Evolutionary conservation across 495 filamentous ascomycete species (phyloP), one percentile per base, ranked within the genome.

Genomic region (Podospora pseudopauciseta): DNA sequence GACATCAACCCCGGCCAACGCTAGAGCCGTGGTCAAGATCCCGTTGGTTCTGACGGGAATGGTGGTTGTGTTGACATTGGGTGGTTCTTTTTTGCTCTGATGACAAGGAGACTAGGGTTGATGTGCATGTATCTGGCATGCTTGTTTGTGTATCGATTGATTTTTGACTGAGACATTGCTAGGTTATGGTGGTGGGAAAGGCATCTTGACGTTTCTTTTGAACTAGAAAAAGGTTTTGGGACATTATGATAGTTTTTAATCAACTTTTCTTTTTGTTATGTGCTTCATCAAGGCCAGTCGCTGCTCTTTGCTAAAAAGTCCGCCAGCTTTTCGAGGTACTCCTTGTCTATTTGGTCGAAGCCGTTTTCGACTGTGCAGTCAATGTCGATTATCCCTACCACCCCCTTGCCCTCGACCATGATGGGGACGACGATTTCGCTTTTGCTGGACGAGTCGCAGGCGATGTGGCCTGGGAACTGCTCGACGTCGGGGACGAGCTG

Each of bases 371-470:
- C 86, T 16, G 87, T 84, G 75, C 93, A 97, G 75, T 97, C 93
- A 23, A 97, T 80, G 74, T 97, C 94, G 64, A 97, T 92, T 74
- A 97, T 92, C 9, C 87, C 93, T 26, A 95, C 90, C n/a, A 92
- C 70, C 28, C 56, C 30, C 63, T 70, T 77, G 84, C 72, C 71
- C 19, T 69, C 74, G 20, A 83, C 80, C 26, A 91, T 67, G 72
- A 97, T 87, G 15, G 94, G 94, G 34, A 97, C 92, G 4, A 97
- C 93, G 77, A 97, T 92, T 83, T 97, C 94, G 78, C 92, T 96
- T 76, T 83, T 87, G 67, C 87, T 92, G 67, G 86, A 90, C 11
- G 84, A 86, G 79, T 97, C 94, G 74, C 94, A 97, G 5, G 94
- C 92, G 76, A 97, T 97, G 80, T 97, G 94, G 4, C 91, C 93